Evolutionary conservation across 108 stramenopile genomes (phyloP), one percentile per base, ranked within the genome.

Genomic region (Stephanodiscus triporus): DNA sequence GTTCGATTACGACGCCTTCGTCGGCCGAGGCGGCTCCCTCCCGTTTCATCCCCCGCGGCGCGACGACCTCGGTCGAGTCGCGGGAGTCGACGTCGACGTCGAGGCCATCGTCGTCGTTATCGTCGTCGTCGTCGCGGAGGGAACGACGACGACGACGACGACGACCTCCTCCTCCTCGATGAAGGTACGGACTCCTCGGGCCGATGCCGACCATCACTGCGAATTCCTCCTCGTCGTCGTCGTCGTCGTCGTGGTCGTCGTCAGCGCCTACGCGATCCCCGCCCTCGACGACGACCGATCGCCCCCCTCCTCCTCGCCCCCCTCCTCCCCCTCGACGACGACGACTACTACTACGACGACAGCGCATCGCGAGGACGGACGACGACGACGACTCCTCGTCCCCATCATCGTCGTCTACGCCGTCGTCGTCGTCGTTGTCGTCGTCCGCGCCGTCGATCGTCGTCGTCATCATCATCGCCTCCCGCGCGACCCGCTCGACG

Each of bases 151-250:
- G 26, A 16, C 27, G 32, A 37, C 20, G 32, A 19, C 60, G 27
- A 7, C 40, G 40, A 11, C 40, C 10, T 9, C 40, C 10, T 11
- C 40, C 19, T 4, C 67, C 75, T 58, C 60, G 68, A 50, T 73
- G 68, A 30, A 83, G 59, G 62, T 55, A 84, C 53, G 51, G 84
- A 86, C 56, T 71, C 2, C 6, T 79, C 55, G 58, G 79, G 0
- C 64, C 75, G n/a, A 88, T 88, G 13, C 90, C 69, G 9, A 88
- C 68, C 20, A 94, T 50, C 0, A 91, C 49, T 8, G 90, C 70
- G 47, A 88, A 90, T 58, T 89, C 84, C 10, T 53, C 73, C 38
- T 53, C 45, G 37, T 13, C 61, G 6, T 38, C 32, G 20, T 61
- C 23, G 26, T 54, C 53, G 23, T 4, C 53, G 24, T 10, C 51